These are phyloP conservation scores for Actinomortierella wolfii DNA, from an alignment of 371 early-diverging fungal species.

Conservation along the genomic window DNA sequence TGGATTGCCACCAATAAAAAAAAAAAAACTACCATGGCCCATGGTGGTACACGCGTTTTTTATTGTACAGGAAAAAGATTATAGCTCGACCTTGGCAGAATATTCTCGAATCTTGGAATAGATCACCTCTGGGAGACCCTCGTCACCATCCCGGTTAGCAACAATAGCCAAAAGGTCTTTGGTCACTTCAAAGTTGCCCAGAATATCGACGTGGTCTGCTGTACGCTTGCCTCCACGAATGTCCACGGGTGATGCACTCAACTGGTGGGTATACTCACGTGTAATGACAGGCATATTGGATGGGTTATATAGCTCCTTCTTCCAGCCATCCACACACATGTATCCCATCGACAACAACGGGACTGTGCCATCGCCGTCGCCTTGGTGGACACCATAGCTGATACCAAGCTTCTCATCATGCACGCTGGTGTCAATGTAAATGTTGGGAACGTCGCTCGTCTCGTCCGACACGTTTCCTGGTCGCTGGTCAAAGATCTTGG, in stretches of 20 bases:
- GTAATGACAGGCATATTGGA: slow-evolving; percentile 72
- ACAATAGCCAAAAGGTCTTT: slow-evolving; percentile 49
- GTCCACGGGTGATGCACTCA: slow-evolving; percentile 60
- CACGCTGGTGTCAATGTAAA: slow-evolving; percentile 33
- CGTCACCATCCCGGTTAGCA: slow-evolving; percentile 41
- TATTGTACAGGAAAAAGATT: background rate
- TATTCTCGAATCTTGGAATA: slow-evolving; percentile 48
- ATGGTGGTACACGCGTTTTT: background rate
- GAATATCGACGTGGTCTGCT: slow-evolving; percentile 90
- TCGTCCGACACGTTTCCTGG: slow-evolving; percentile 40
- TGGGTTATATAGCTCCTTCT: slow-evolving; percentile 85
- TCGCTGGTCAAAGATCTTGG: slow-evolving; percentile 31
- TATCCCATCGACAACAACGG: slow-evolving; percentile 89
- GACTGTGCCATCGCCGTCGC: slow-evolving; percentile 83
- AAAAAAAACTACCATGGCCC: too few species aligned
- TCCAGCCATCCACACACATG: slow-evolving; percentile 95
- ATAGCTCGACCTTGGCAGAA: slow-evolving; percentile 42
- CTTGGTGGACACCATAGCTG: slow-evolving; percentile 42
- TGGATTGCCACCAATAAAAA: too few species aligned
- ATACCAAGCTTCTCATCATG: slow-evolving; percentile 34
- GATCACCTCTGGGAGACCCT: slow-evolving; percentile 39
- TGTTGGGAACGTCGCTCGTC: slow-evolving; percentile 21
- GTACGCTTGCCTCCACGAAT: slow-evolving; percentile 85
- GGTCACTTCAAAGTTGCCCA: slow-evolving; percentile 75
- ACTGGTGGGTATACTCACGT: slow-evolving; percentile 77